These are phyloP conservation scores for Chaetothyriales sp. DNA, from an alignment of 2,329 filamentous ascomycete genomes.

Conservation along the genomic window DNA sequence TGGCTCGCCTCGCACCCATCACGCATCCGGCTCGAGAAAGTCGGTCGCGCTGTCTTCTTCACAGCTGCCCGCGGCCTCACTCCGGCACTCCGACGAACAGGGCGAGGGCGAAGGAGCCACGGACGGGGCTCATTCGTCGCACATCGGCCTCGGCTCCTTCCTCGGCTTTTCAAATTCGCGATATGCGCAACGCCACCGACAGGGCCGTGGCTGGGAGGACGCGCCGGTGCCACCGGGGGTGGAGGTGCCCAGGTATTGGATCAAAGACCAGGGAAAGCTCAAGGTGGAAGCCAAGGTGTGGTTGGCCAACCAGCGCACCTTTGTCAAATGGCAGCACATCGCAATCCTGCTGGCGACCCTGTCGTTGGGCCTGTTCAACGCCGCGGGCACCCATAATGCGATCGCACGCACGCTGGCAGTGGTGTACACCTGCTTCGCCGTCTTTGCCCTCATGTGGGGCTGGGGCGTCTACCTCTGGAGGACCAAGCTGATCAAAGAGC, in stretches of 20 bases:
- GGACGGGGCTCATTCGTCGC: slow-evolving; percentile 32
- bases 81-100: background rate
- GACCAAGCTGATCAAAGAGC: slow-evolving; percentile 62
- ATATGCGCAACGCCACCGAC: slow-evolving; percentile 46
- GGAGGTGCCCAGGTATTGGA: slow-evolving; percentile 69
- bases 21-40: slow-evolving; percentile 5
- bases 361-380: slow-evolving; percentile 75
- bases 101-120: slow-evolving; percentile 17
- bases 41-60: background rate
- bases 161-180: slow-evolving; percentile 75
- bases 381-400: slow-evolving; percentile 60
- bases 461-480: slow-evolving; percentile 68
- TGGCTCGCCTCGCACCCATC: slow-evolving; percentile 12
- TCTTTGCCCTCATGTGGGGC: slow-evolving; percentile 78
- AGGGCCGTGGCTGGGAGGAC: slow-evolving; percentile 23
- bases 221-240: slow-evolving; percentile 68
- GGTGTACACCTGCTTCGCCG: slow-evolving; percentile 66
- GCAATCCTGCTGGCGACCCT: slow-evolving; percentile 73
- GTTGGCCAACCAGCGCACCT: slow-evolving; percentile 96
- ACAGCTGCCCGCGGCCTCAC: background rate
- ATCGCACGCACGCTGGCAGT: slow-evolving; percentile 68
- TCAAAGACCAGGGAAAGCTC: slow-evolving; percentile 87
- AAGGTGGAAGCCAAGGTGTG: slow-evolving; percentile 96
- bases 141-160: slow-evolving; percentile 52
- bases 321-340: slow-evolving; percentile 98